Percentiles rank a stretch among this genome's conserved stretches.
These are phyloP conservation scores for Cyclotella cryptica DNA, from an alignment of 108 stramenopile species.

Conservation along the genomic window DNA sequence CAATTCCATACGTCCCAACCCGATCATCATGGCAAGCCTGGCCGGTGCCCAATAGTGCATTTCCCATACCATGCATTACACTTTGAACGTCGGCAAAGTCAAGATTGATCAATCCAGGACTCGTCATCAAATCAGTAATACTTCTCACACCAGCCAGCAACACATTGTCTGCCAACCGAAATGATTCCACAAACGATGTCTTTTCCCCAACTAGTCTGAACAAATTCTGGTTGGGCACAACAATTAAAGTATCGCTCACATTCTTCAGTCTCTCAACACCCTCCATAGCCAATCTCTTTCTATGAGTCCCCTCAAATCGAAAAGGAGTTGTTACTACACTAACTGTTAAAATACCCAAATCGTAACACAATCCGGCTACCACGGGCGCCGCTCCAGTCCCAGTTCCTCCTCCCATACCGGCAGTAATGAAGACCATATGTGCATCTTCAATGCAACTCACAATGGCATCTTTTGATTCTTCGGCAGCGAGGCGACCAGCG, in stretches of 20 bases:
- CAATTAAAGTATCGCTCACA: slow-evolving; percentile 84
- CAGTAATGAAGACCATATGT: slow-evolving; percentile 87
- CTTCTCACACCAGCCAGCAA: slow-evolving; percentile 83
- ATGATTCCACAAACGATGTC: slow-evolving; percentile 79
- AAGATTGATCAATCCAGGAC: slow-evolving; percentile 85
- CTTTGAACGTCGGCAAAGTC: slow-evolving; percentile 89
- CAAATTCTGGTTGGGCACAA: slow-evolving; percentile 87
- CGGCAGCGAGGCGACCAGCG: slow-evolving; percentile 77
- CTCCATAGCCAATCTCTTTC: slow-evolving; percentile 70
- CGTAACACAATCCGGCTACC: slow-evolving; percentile 80
- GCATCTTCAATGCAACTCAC: slow-evolving; percentile 56
- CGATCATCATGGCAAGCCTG: slow-evolving; percentile 34
- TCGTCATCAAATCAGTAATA: slow-evolving; percentile 85
- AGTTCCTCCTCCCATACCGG: slow-evolving; percentile 88
- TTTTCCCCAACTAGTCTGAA: slow-evolving; percentile 70
- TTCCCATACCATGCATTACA: slow-evolving; percentile 86
- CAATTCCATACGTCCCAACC: slow-evolving; percentile 30
- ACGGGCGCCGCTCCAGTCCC: slow-evolving; percentile 86
- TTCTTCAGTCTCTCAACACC: slow-evolving; percentile 61
- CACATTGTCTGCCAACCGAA: slow-evolving; percentile 84
- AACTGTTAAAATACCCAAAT: slow-evolving; percentile 80
- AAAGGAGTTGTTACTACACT: slow-evolving; percentile 91
- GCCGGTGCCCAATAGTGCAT: slow-evolving; percentile 86
- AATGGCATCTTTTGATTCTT: slow-evolving; percentile 72
- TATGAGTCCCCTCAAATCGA: slow-evolving; percentile 78